Conservation (phyloP, 768 basidiomycete species). For the Amanita subjunquillea region DNA sequence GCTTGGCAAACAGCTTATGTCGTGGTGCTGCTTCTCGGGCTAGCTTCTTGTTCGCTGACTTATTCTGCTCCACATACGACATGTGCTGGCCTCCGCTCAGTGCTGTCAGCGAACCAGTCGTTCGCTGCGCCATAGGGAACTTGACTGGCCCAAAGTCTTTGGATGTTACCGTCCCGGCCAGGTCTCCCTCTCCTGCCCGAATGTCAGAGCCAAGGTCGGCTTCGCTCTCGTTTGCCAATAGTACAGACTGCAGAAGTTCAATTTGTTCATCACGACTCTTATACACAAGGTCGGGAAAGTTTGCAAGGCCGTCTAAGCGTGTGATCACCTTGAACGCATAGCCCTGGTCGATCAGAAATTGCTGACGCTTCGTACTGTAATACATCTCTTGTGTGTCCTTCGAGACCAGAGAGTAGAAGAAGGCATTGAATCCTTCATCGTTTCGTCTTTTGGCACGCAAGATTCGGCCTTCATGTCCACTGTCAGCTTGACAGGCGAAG, state of each 20-base stretch:
- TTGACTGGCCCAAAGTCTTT: conserved; percentile 77
- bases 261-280: conserved; percentile 89
- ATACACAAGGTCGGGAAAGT: conserved; percentile 84
- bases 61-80: conserved; percentile 90
- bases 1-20: conserved; percentile 75
- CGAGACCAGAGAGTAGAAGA: conserved; percentile 98
- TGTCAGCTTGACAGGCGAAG: conserved; percentile 5
- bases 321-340: conserved; percentile 99
- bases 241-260: conserved; percentile 87
- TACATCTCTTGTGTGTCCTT: conserved; percentile 99
- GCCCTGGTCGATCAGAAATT: conserved; percentile 97
- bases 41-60: conserved; percentile 77
- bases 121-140: conserved; percentile 63
- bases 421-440: conserved; percentile 99
- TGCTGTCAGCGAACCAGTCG: conserved; percentile 72
- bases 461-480: conserved; percentile 62
- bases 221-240: conserved; percentile 84
- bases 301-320: conserved; percentile 86
- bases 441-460: conserved; percentile 94
- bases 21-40: conserved; percentile 45
- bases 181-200: conserved; percentile 71
- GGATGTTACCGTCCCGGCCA: conserved; percentile 78
- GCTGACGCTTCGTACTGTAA: conserved; percentile 97
- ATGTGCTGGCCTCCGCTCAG: conserved; percentile 86
- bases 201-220: conserved; percentile 84